phyloP scores from a whole-genome alignment of 1,284 basidiomycete genomes.

The Rhizoctonia solani region DNA sequence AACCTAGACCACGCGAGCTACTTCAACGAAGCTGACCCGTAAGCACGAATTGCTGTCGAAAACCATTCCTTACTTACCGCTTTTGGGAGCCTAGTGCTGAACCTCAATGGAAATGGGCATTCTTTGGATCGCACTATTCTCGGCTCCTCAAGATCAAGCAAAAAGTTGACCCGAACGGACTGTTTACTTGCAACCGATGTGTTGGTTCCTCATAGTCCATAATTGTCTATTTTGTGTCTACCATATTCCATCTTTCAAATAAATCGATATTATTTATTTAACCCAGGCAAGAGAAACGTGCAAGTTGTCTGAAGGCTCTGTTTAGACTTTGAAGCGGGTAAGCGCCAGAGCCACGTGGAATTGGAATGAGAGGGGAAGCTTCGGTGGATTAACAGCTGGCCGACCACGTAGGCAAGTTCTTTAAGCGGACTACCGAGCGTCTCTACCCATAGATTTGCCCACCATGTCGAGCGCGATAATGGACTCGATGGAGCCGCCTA shows the following conservation, averaged over 20 bases:
- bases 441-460: not conserved
- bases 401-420: slow-evolving; percentile 29
- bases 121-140: slow-evolving; percentile 26
- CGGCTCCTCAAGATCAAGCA: slow-evolving; percentile 21
- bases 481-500: slow-evolving; percentile 21
- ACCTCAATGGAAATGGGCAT: slow-evolving; percentile 24
- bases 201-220: not conserved
- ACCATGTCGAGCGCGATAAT: slow-evolving; percentile 23
- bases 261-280: not conserved
- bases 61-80: not conserved
- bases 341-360: slow-evolving; percentile 17
- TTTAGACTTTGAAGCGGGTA: not conserved
- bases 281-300: not conserved
- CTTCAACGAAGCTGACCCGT: slow-evolving; percentile 52
- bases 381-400: slow-evolving; percentile 33
- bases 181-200: slow-evolving; percentile 8
- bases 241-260: not conserved
- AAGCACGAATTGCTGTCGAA: slow-evolving; percentile 33
- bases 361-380: slow-evolving; percentile 30
- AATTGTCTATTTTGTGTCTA: not conserved
- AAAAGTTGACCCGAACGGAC: not conserved
- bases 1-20: slow-evolving; percentile 47
- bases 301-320: not conserved
- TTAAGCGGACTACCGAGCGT: not conserved
- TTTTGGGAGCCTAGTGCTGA: slow-evolving; percentile 5